Conservation (phyloP, 345 rosid genomes). For the Eutrema heterophyllum region DNA sequence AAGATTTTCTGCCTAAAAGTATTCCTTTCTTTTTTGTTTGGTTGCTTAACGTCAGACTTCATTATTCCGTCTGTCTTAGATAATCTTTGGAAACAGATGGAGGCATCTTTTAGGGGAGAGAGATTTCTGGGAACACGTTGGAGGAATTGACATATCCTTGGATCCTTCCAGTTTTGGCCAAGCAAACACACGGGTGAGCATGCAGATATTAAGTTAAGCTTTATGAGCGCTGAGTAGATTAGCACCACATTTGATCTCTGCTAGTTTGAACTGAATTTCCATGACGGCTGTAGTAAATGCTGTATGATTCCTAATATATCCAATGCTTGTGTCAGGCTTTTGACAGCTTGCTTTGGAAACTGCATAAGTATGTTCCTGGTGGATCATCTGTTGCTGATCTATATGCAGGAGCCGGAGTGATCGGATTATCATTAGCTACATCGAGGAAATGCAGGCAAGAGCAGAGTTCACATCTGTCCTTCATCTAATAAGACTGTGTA, state of each 20-base stretch:
- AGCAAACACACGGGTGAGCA: constrained; percentile 77
- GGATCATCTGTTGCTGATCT: constrained; percentile 93
- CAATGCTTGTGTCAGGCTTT: constrained; percentile 31
- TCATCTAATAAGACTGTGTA: background rate
- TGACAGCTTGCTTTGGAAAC: constrained; percentile 72
- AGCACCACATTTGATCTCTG: background rate
- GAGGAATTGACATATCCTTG: constrained; percentile 87
- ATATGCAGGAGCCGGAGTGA: constrained; percentile 96
- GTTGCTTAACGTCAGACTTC: background rate
- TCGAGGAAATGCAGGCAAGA: constrained; percentile 84
- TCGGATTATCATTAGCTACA: constrained; percentile 87
- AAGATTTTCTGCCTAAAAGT: background rate
- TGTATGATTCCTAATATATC: constrained; percentile 7
- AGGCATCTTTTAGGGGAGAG: constrained; percentile 87
- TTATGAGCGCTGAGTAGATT: background rate
- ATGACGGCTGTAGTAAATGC: background rate
- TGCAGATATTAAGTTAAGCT: background rate
- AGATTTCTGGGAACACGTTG: constrained; percentile 94
- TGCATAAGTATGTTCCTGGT: constrained; percentile 75
- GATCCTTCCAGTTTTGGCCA: constrained; percentile 96
- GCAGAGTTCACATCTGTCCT: background rate
- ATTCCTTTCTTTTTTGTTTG: background rate
- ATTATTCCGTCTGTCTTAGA: constrained; percentile 34
- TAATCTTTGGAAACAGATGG: constrained; percentile 95
- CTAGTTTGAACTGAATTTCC: background rate